Evolutionary conservation across 2,329 filamentous ascomycete genomes (phyloP), one percentile per base, ranked within the genome.

Genomic region (Alternaria triticimaculans): DNA sequence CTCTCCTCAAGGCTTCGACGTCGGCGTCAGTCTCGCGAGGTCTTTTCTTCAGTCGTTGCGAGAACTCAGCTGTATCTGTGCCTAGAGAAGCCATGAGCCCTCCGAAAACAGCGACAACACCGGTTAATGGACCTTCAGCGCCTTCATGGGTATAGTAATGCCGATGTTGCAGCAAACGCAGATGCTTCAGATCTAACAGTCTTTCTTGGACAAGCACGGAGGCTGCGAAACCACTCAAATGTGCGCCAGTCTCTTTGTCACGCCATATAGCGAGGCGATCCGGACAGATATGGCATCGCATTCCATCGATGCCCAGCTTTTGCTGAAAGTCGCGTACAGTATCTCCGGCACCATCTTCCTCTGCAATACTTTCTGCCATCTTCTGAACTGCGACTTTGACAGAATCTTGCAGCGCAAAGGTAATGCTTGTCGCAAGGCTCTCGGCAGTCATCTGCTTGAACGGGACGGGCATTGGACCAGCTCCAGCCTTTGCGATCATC

Each of bases 401-500:
- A 18, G 81, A 76, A 0, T 80, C 77, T 15, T 75, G 80, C 0
- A 86, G 75, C 48, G 82, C 84, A 60, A 80, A 82, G 3, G 66
- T 71, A 45, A 87, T 87, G 6, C 83, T 84, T 2, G 80, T 78
- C 0, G 83, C 80, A 2, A 87, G 73, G 12, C 78, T 82, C 10
- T 82, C 73, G 4, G 80, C 74, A 1, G 79, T 83, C n/a, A 87
- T 76, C 15, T 78, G 68, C 50, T 82, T 81, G 65, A 83, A 78
- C 0, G 83, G 82, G 14, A 87, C 82, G 0, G 85, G 85, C 6
- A 74, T 68, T 3, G 85, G 83, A 0, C 85, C 85, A 25, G 85
- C 85, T 5, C 84, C 83, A 2, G 84, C 81, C 55, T 76, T 74
- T 8, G 83, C 82, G 2, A 87, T 80, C 83, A 86, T 86, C 15